Evolutionary conservation across 1,284 basidiomycete species (phyloP).

Genomic region (Peniophora sp.): DNA sequence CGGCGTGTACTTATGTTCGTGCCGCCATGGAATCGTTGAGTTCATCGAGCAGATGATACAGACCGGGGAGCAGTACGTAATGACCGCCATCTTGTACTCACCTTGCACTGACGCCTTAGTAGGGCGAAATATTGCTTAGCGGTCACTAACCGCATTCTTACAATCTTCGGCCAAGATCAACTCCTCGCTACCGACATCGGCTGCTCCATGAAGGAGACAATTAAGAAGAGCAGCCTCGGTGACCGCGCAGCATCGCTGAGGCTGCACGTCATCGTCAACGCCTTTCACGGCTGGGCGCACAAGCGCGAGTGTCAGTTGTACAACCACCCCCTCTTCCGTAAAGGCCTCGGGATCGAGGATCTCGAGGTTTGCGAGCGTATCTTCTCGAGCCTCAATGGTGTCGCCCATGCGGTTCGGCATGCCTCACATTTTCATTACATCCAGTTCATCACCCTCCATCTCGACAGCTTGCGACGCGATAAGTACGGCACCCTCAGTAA

Average conservation of each 20-base stretch:
- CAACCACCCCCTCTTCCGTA: constrained; percentile 16
- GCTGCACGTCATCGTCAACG: constrained; percentile 5
- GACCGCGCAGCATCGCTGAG: neutral
- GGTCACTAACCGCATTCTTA: constrained; percentile 7
- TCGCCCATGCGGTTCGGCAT: constrained; percentile 16
- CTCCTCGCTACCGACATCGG: constrained; percentile 11
- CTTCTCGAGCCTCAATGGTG: constrained; percentile 18
- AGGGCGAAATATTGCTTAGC: constrained; percentile 15
- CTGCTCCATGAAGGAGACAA: constrained; percentile 10
- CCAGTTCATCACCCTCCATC: constrained; percentile 17
- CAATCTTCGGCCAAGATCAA: constrained; percentile 6
- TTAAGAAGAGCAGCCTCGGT: constrained; percentile 13
- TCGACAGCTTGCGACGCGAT: constrained; percentile 19
- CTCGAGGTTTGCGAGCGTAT: constrained; percentile 19
- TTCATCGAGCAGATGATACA: constrained; percentile 15
- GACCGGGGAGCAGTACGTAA: constrained; percentile 3
- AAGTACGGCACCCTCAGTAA: constrained; percentile 17
- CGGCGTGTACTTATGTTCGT: constrained; percentile 13
- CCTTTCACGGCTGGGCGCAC: constrained; percentile 24
- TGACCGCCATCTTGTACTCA: neutral
- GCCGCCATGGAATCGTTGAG: constrained; percentile 14
- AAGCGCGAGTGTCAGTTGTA: constrained; percentile 16
- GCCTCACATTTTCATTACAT: constrained; percentile 16
- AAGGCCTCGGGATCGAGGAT: constrained; percentile 20
- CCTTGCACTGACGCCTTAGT: neutral